These are phyloP conservation scores for Claviceps sp. DNA, from an alignment of 2,329 filamentous ascomycete species.

Conservation along the genomic window DNA sequence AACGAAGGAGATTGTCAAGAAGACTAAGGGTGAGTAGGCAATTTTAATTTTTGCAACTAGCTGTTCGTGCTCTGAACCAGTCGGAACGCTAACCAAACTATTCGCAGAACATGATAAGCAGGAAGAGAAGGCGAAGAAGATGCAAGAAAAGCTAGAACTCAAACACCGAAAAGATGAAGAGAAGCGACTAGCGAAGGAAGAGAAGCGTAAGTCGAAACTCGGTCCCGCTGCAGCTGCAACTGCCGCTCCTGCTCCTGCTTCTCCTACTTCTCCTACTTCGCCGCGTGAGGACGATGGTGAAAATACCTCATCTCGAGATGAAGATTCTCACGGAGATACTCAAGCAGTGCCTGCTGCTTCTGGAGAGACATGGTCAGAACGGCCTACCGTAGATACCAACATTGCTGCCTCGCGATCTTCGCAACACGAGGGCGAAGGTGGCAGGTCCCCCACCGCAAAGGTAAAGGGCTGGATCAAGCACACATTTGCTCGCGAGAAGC, in stretches of 20 bases:
- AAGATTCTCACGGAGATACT: slow-evolving; percentile 2
- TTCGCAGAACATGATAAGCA: slow-evolving; percentile 32
- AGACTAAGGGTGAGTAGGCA: slow-evolving; percentile 42
- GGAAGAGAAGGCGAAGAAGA: slow-evolving; percentile 17
- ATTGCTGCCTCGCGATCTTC: slow-evolving; percentile 5
- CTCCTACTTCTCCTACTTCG: slow-evolving; percentile 2
- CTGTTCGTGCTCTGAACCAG: not conserved
- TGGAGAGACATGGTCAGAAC: not conserved
- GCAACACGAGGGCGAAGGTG: slow-evolving; percentile 7
- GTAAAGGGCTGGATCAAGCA: slow-evolving; percentile 44
- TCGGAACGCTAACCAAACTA: slow-evolving; percentile 6
- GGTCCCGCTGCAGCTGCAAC: not conserved
- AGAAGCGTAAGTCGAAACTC: slow-evolving; percentile 33
- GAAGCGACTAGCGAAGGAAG: slow-evolving; percentile 23
- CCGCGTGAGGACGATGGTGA: slow-evolving; percentile 7
- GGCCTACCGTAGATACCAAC: not conserved
- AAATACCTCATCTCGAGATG: slow-evolving; percentile 2
- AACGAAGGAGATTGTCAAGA: slow-evolving; percentile 37
- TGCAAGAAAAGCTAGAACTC: slow-evolving; percentile 7
- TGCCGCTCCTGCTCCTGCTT: not conserved
- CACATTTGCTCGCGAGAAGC: slow-evolving; percentile 32
- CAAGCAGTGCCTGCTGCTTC: not conserved
- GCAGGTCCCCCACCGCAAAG: slow-evolving; percentile 23
- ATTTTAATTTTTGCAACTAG: too few relatives aligned
- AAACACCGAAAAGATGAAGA: slow-evolving; percentile 20